Evolutionary conservation across 2,329 filamentous ascomycete genomes (phyloP), one percentile per base, ranked within the genome.

Genomic region (Alternaria brassicae): DNA sequence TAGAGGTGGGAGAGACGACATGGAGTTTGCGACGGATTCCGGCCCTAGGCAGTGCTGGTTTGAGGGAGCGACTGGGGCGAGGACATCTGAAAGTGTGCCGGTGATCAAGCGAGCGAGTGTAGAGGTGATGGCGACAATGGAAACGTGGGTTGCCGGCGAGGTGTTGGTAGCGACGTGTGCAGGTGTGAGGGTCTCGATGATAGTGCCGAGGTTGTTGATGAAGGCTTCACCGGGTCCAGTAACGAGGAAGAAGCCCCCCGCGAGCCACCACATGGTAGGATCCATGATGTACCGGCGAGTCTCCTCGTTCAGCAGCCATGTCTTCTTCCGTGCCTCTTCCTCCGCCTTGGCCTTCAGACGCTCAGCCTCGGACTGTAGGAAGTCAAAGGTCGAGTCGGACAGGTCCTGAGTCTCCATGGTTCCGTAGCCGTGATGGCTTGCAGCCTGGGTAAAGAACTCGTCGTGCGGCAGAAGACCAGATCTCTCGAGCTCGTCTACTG

Each of bases 151-250:
- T 56, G 93, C 88, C 37, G 91, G 85, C 49, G 91, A 86, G 47
- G 89, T 87, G 68, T 82, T 76, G 67, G 75, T 68, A 17, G 83
- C 73, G 17, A 87, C 88, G 13, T 85, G 85, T n/a, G 81, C 81
- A 5, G 86, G 85, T 42, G 91, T 91, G 3, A 97, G 83, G 0
- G 94, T 96, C 67, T 91, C 90, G 68, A 98, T 93, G 61, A 99
- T 89, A 23, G 93, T 97, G 34, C 95, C 95, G 9, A 99, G 80
- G 71, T 98, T 99, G 80, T 98, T 99, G 80, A 98, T 93, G 77
- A 97, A 99, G 10, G 94, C 91, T 79, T 99, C 95, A n/a, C 93
- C 94, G 0, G 95, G 94, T 0, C 95, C 95, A 53, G 93, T 91
- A 69, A 97, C 91, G 63, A 98, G 85, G 78, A 98, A 92, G 79